A percentile compares a stretch with the other conserved stretches of the same genome.
Conservation (phyloP, 257 asterid genomes). For the Nicotiana obtusifolia region DNA sequence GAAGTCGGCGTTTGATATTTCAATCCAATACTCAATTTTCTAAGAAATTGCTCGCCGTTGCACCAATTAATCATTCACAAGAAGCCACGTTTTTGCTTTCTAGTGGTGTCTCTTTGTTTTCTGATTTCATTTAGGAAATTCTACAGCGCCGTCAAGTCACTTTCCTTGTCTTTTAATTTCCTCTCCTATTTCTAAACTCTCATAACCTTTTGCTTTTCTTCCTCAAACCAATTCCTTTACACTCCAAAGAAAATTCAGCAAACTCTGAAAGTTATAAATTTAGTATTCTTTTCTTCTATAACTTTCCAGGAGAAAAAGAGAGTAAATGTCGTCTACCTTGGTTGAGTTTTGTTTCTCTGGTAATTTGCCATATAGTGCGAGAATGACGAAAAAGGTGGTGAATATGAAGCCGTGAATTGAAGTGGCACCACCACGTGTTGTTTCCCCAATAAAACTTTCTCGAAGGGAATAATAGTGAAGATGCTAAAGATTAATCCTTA, state of each 20-base stretch:
- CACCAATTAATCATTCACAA: not conserved
- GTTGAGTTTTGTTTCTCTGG: not conserved
- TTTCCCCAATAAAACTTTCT: constrained; percentile 27
- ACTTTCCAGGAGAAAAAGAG: not conserved
- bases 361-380: not conserved
- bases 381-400: constrained; percentile 31
- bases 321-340: constrained; percentile 1
- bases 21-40: not conserved
- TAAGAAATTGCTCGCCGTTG: not conserved
- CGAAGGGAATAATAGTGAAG: constrained; percentile 24
- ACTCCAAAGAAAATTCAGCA: not conserved
- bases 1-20: not conserved
- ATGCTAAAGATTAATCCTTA: not conserved
- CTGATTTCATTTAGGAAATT: not conserved
- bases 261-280: not conserved
- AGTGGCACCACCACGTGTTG: constrained; percentile 40
- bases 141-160: constrained; percentile 2
- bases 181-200: constrained; percentile 20
- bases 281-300: too few relatives aligned
- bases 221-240: not conserved
- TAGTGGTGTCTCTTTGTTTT: not conserved
- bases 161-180: not conserved
- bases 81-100: not conserved
- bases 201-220: too few relatives aligned
- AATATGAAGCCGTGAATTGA: constrained; percentile 27